phyloP scores from a whole-genome alignment of 1,139 yeast genomes.

The Pichia inconspicua region DNA sequence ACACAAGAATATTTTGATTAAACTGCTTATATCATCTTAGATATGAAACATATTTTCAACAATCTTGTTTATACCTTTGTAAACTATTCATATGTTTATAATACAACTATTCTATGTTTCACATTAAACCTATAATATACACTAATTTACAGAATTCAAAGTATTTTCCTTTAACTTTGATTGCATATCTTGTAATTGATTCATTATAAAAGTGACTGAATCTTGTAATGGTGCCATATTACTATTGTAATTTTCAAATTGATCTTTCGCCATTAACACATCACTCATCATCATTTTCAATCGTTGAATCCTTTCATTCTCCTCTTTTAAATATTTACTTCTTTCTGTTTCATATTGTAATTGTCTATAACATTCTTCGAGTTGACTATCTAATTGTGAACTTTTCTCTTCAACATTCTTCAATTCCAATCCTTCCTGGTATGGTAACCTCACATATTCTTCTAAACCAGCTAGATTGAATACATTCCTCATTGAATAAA shows the following conservation, averaged over 20 bases:
- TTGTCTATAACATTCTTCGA: slow-evolving; percentile 20
- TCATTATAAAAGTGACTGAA: not conserved
- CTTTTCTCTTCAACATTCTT: slow-evolving; percentile 16
- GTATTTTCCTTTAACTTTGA: not conserved
- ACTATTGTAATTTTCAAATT: not conserved
- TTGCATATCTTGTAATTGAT: not conserved
- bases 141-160: not conserved
- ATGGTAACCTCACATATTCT: slow-evolving; percentile 57
- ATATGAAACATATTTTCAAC: not conserved
- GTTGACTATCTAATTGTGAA: slow-evolving; percentile 31
- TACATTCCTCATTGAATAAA: slow-evolving; percentile 72
- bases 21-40: no score
- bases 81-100: not conserved
- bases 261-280: not conserved
- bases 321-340: not conserved
- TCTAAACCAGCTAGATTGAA: slow-evolving; percentile 37
- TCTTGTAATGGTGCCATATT: not conserved
- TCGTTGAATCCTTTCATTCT: not conserved
- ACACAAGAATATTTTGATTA: no score
- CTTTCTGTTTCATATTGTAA: slow-evolving; percentile 26
- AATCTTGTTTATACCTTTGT: not conserved
- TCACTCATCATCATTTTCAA: not conserved
- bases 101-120: not conserved
- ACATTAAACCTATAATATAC: not conserved
- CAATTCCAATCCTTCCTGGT: slow-evolving; percentile 53